Evolutionary conservation across 169 alveolate genomes (phyloP), one percentile per base, ranked within the genome.

Genomic region (Plasmodium gonderi): DNA sequence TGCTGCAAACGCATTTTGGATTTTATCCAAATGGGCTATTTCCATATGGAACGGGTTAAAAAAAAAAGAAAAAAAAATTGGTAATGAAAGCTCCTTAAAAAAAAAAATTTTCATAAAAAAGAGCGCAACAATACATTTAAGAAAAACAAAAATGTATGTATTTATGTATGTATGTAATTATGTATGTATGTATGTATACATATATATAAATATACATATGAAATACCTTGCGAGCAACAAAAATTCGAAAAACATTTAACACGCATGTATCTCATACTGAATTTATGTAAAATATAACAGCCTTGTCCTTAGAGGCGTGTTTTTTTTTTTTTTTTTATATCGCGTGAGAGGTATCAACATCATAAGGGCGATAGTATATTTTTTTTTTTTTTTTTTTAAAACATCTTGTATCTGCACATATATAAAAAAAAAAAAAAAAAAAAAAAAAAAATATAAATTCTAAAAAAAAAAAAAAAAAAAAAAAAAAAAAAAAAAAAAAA

Each of bases 341-440:
- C 72, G 26, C 65, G 14, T 49, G 65, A 23, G 65, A 12, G 65
- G 65, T n/a, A n/a, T n/a, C n/a, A n/a, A n/a, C n/a, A n/a, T n/a
- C n/a, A n/a, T n/a, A n/a, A n/a, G n/a, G 14, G 65, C 51, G n/a
- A 6, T 14, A 49, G 65, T 49, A 23, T 49, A 49, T 49, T 23
- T 9, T 42, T 9, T 9, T 42, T 9, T 6, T 23, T 23, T 23
- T 11, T 49, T 40, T 20, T n/a, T n/a, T n/a, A n/a, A n/a, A n/a
- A n/a, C n/a, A n/a, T n/a, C n/a, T n/a, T n/a, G n/a, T n/a, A n/a
- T n/a, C n/a, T n/a, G n/a, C n/a, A n/a, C n/a, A n/a, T n/a, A n/a
- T n/a, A n/a, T n/a, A n/a, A 8, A 77, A 47, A 49, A 47, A 77
- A 47, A 49, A 77, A 47, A 69, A 69, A 68, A 69, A 69, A 69